Conservation (phyloP, 805 yeast species). For the Diddensiella caesifluorescens region DNA sequence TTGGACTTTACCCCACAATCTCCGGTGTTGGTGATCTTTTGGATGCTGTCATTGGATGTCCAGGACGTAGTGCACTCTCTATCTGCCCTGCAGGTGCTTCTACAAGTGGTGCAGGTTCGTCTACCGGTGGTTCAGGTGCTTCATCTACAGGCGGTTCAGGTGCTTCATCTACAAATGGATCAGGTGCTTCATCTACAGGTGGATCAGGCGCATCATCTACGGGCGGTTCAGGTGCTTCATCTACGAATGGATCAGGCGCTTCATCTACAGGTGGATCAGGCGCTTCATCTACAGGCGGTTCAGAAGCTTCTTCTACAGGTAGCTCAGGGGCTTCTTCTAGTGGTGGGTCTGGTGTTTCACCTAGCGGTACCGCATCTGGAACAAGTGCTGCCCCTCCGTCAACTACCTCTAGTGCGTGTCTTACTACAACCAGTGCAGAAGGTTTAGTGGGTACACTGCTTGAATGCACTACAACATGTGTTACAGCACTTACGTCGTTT, state of each 20-base stretch:
- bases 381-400: too few species aligned
- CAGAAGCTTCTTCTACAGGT: neutral
- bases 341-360: neutral
- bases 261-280: slow-evolving; percentile 1
- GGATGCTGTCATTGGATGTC: slow-evolving; percentile 1
- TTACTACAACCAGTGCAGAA: neutral
- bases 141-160: neutral
- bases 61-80: slow-evolving; percentile 2
- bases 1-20: neutral
- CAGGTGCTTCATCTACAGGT: neutral
- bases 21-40: slow-evolving; percentile 2
- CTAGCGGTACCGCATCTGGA: neutral
- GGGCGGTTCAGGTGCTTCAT: neutral
- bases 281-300: neutral
- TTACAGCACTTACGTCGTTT: neutral
- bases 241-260: neutral
- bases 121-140: neutral
- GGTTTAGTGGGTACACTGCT: slow-evolving; percentile 1
- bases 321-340: neutral
- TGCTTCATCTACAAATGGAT: neutral
- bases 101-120: neutral
- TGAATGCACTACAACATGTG: slow-evolving; percentile 5
- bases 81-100: slow-evolving; percentile 3
- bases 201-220: neutral
- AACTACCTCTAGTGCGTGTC: too few species aligned